Conservation (phyloP, 2,329 filamentous ascomycete genomes). For the Penicillium aurantiogriseum region DNA sequence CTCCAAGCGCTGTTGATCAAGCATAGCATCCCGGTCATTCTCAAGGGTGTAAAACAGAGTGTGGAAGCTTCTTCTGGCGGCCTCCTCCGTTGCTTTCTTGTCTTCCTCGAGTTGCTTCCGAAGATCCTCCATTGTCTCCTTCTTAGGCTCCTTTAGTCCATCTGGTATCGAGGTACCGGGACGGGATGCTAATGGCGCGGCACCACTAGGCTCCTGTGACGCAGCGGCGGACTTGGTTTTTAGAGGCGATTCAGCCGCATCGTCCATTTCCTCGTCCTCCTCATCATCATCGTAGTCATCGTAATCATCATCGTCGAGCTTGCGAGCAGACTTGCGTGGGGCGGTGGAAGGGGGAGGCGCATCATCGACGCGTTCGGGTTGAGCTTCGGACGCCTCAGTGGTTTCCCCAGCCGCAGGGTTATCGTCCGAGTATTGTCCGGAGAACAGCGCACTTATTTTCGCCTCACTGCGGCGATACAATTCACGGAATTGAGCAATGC, state of each 20-base stretch:
- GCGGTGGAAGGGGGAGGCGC: slow-evolving; percentile 44
- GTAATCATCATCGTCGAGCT: slow-evolving; percentile 76
- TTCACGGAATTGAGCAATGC: slow-evolving; percentile 69
- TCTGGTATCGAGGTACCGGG: slow-evolving; percentile 64
- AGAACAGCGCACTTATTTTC: slow-evolving; percentile 74
- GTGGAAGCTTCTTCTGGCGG: slow-evolving; percentile 85
- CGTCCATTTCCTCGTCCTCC: slow-evolving; percentile 57
- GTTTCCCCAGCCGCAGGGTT: slow-evolving; percentile 48
- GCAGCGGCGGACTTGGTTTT: slow-evolving; percentile 53
- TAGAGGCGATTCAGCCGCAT: slow-evolving; percentile 47
- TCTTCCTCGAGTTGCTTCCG: slow-evolving; percentile 91
- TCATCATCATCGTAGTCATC: slow-evolving; percentile 66
- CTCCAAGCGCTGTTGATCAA: slow-evolving; percentile 94
- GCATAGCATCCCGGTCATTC: slow-evolving; percentile 91
- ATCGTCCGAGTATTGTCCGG: slow-evolving; percentile 39
- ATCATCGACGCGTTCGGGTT: slow-evolving; percentile 50
- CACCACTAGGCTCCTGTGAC: slow-evolving; percentile 56
- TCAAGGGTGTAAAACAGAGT: slow-evolving; percentile 94
- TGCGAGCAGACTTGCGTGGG: slow-evolving; percentile 61
- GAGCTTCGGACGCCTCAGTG: slow-evolving; percentile 34
- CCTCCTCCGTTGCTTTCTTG: slow-evolving; percentile 85
- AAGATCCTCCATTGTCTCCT: slow-evolving; percentile 76
- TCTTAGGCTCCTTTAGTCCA: slow-evolving; percentile 56
- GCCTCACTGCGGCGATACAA: slow-evolving; percentile 75
- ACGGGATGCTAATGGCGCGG: slow-evolving; percentile 69